Percentiles rank a stretch among this genome's conserved stretches.
Evolutionary conservation across 164 flowering plant genomes (phyloP).

Genomic region (Berberis vulgaris): DNA sequence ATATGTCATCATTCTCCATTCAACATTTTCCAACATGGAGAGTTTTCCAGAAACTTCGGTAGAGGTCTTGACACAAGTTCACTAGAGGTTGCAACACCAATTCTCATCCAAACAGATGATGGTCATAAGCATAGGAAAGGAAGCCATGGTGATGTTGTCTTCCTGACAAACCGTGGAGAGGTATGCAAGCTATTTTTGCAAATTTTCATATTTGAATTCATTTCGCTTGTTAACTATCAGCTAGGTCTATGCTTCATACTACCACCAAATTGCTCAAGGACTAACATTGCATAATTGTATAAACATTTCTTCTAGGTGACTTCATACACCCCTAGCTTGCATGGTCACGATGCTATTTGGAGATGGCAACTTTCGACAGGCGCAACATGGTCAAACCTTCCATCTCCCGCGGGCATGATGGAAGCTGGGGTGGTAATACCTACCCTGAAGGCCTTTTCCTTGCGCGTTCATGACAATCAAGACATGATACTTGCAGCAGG

Average conservation of each 20-base stretch:
- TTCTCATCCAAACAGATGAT: slow-evolving; percentile 72
- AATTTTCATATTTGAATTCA: background rate
- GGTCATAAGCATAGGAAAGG: slow-evolving; percentile 88
- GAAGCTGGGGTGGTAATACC: slow-evolving; percentile 68
- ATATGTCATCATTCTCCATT: slow-evolving; percentile 78
- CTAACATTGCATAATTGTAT: too few relatives aligned
- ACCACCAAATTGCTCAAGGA: too few relatives aligned
- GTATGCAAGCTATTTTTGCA: slow-evolving; percentile 30
- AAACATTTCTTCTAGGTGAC: slow-evolving; percentile 48
- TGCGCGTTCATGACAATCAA: slow-evolving; percentile 58
- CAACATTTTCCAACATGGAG: slow-evolving; percentile 76
- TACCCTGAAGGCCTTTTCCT: slow-evolving; percentile 56
- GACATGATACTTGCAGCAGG: slow-evolving; percentile 83
- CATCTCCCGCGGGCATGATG: slow-evolving; percentile 80
- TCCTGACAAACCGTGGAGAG: slow-evolving; percentile 96
- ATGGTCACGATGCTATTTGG: slow-evolving; percentile 91
- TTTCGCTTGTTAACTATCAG: too few relatives aligned
- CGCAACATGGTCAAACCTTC: slow-evolving; percentile 94
- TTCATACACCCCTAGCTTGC: slow-evolving; percentile 76
- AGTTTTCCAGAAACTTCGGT: slow-evolving; percentile 54
- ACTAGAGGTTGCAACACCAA: slow-evolving; percentile 89
- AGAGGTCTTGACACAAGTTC: slow-evolving; percentile 46
- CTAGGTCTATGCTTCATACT: too few relatives aligned
- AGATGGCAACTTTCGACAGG: slow-evolving; percentile 87
- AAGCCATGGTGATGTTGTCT: slow-evolving; percentile 94